Base-by-base conservation (phyloP, 1,284 basidiomycete genomes). In the Papiliotrema laurentii region DNA sequence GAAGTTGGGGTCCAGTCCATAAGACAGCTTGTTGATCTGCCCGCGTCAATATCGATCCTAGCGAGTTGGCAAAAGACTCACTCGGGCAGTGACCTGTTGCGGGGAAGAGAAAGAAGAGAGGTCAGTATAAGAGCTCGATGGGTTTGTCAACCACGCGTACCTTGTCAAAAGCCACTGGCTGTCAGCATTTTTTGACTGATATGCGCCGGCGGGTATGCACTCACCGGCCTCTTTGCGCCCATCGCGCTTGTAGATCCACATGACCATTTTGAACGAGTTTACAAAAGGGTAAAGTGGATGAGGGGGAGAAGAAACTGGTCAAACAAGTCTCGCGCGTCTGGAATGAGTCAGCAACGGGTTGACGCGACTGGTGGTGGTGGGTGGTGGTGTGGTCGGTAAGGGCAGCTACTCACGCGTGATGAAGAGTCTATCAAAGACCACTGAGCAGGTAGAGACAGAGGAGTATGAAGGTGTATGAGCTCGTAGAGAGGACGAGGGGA, bases 11-110 rank as follows among this genome's bases (percentile, higher is more conserved):
- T 99, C 94, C 28, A 99, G 84, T 55, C 94, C 94, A 71, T 97
- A 98, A 66, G 92, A 96, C 21, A 99, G 84, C 78, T 98, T 98
- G 72, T 85, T 84, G 68, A 98, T 87, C 63, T 93, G 80, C 28
- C 30, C 10, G 88, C 84, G 26, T 41, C 45, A 43, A 25, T 45
- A 35, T 43, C 60, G 55, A 55, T 47, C 34, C 38, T 21, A 28
- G 26, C 34, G 43, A 39, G 18, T 4, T 19, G 11, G 41, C 22
- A 16, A 24, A 9, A 9, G 19, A 52, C 56, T 55, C 45, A 55
- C 56, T 47, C 63, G 45, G 33, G 61, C 61, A 40, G 61, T 63
- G 50, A 63, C 46, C 54, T 59, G 26, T 31, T 10, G 26, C 21
- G 33, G n/a, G n/a, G n/a, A n/a, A 26, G 44, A 40, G 31, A 33